Evolutionary conservation across 805 yeast genomes (phyloP), one percentile per base, ranked within the genome.

Genomic region (Nakazawaea wyomingensis): DNA sequence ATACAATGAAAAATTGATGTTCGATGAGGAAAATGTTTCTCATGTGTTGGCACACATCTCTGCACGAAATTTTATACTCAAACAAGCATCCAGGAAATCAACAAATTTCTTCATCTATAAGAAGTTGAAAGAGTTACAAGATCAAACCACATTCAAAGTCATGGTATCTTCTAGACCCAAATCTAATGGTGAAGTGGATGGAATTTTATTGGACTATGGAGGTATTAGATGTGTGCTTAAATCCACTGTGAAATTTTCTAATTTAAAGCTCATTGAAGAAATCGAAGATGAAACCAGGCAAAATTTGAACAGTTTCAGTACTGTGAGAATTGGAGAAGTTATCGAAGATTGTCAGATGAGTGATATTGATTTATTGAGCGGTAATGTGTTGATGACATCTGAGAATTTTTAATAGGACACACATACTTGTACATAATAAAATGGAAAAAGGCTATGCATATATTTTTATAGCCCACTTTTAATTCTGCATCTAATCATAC

Each of bases 291-390:
- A 54, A 16, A 50, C 51, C 14, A 52, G 47, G 1, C 50, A 42
- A 20, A 50, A 50, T 5, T 45, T 43, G 29, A 35, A 48, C 22
- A 21, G 34, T 11, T 53, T 52, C 21, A 46, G 47, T 22, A 48
- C 62, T 26, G 66, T 76, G 19, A 56, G 53, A 10, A 66, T 75
- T 29, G 81, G 81, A 1, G 74, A 71, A 37, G 44, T 60, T 0
- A 51, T 74, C 4, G 61, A 57, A 6, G 60, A 61, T 38, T 71
- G 74, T 22, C 52, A 51, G 17, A 61, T 75, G 14, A 59, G 58
- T 13, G 69, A 62, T 33, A 56, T 74, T 3, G 76, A 73, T 47
- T 60, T 70, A 30, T 50, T 74, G 21, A 74, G 68, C 14, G 74
- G 75, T 8, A 48, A 53, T 5, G 54, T 75, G 29, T 55, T 63